Evolutionary conservation across 1,284 basidiomycete species (phyloP).

Genomic region (Sporisorium sorghi): DNA sequence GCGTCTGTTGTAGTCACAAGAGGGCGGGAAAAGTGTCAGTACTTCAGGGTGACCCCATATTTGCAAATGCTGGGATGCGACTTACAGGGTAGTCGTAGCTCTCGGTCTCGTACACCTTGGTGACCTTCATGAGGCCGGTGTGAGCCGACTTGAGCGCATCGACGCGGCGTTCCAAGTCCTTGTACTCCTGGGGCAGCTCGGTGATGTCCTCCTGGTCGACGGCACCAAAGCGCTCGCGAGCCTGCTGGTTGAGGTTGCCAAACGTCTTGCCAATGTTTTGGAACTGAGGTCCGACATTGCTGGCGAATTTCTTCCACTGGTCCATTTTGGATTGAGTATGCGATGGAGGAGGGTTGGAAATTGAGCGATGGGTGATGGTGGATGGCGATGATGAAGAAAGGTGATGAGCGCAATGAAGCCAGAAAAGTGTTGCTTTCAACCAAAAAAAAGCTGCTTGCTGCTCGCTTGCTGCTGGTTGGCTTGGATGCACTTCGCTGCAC

Average conservation of each 20-base stretch:
- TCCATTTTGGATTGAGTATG: constrained; percentile 74
- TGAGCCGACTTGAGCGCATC: constrained; percentile 86
- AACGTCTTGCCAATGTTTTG: constrained; percentile 82
- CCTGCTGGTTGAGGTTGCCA: constrained; percentile 77
- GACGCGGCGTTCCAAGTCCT: constrained; percentile 90
- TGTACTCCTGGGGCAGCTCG: constrained; percentile 85
- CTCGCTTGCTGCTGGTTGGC: constrained; percentile 1
- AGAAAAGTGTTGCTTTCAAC: constrained; percentile 24
- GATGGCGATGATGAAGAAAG: neutral
- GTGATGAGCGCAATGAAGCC: no score
- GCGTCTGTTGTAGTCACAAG: constrained; percentile 29
- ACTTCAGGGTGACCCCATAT: neutral
- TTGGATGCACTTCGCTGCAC: constrained; percentile 5
- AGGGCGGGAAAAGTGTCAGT: neutral
- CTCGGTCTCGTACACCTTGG: constrained; percentile 63
- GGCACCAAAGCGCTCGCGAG: constrained; percentile 84
- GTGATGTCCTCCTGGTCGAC: constrained; percentile 92
- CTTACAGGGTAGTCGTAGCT: constrained; percentile 72
- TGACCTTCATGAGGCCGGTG: constrained; percentile 79
- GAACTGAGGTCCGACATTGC: constrained; percentile 62
- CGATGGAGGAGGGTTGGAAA: neutral
- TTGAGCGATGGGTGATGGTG: constrained; percentile 1
- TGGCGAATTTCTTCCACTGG: constrained; percentile 74
- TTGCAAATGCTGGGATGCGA: constrained; percentile 63
- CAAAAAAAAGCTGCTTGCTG: no score